Conservation (phyloP, 2,329 filamentous ascomycete genomes). For the Penicillium griseofulvum region DNA sequence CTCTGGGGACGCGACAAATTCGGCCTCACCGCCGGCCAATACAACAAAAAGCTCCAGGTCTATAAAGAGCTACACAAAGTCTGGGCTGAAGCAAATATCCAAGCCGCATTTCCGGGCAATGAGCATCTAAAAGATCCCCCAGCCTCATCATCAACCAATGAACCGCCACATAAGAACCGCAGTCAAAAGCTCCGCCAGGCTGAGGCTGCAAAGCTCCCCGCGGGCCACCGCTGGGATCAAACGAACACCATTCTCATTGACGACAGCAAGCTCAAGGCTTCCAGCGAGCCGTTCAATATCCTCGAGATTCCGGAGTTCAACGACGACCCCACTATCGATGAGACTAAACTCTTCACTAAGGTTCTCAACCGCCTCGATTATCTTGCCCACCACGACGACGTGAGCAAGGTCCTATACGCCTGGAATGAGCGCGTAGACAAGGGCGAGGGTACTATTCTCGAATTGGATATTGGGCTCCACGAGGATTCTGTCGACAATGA, state of each 20-base stretch:
- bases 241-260: constrained; percentile 87
- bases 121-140: background rate
- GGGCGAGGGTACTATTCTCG: constrained; percentile 18
- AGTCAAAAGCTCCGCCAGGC: constrained; percentile 5
- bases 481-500: constrained; percentile 9
- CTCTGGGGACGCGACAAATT: constrained; percentile 79
- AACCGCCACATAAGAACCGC: background rate
- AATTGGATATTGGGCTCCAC: constrained; percentile 18
- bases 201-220: constrained; percentile 25
- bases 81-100: constrained; percentile 58
- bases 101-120: constrained; percentile 42
- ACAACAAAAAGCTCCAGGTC: constrained; percentile 70
- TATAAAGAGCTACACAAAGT: constrained; percentile 79
- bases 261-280: constrained; percentile 76
- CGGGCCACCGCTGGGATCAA: constrained; percentile 69
- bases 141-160: background rate
- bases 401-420: constrained; percentile 42
- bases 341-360: constrained; percentile 47
- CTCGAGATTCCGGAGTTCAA: constrained; percentile 76
- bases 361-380: constrained; percentile 55
- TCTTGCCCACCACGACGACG: constrained; percentile 49
- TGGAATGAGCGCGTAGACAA: constrained; percentile 29
- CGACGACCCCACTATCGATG: constrained; percentile 41
- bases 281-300: constrained; percentile 79
- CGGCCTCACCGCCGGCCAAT: constrained; percentile 63